Base-by-base conservation (phyloP, 148 eudicot species). In the Hydrangea macrophylla region DNA sequence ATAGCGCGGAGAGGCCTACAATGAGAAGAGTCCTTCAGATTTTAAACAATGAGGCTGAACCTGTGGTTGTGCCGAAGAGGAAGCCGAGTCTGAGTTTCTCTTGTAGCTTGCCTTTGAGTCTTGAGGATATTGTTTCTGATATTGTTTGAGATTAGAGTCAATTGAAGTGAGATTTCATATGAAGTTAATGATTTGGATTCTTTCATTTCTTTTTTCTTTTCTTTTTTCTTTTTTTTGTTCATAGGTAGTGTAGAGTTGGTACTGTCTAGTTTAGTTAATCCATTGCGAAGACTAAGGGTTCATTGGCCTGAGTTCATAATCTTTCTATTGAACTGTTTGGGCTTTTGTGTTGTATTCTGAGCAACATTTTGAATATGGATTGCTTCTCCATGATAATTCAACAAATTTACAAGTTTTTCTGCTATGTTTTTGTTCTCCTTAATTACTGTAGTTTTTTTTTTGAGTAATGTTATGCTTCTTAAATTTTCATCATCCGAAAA, bases 11-110 rank as follows among this genome's bases (percentile, higher is more conserved):
- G 70, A 81, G 98, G 83, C 98, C 96, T 44, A 73, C 70, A 2
- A 92, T 89, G 96, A 87, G 98, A 73, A 74, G 83, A 42, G 98
- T 92, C 17, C 55, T 92, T 31, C 96, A 85, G 83, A 86, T 92
- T 26, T 83, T 92, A 6, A 84, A 75, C 45, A 63, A 76, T 17
- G 96, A 86, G 68, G 83, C 82, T 0, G 84, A 81, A 65, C 77
- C 76, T 8, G 35, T 75, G n/a, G 56, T 69, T 11, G 90, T 92
- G 61, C 96, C 97, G 0, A 78, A 54, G 56, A 55, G 58, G 24
- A 92, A 92, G 64, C 97, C 96, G 7, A 78, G 80, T 6, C 77
- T 87, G 15, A 65, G 74, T 32, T 92, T 92, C 73, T 88, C 88
- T 2, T 75, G 68, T 57, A 84, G 89, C 68, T 57, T 88, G 67